phyloP scores from a whole-genome alignment of 495 filamentous ascomycete species.

The Entonaema liquescens region DNA sequence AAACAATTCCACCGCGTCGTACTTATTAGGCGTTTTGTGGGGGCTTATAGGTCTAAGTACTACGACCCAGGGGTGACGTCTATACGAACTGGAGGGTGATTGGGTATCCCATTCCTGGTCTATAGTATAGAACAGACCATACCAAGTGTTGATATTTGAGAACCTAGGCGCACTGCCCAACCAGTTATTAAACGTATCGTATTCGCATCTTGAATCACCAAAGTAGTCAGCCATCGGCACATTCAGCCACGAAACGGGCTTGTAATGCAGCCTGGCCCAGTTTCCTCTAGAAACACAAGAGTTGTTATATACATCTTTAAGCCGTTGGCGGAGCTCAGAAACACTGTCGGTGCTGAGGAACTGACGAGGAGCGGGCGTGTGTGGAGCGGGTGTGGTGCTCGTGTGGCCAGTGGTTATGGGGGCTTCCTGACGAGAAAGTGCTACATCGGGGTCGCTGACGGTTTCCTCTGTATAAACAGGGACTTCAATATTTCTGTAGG shows the following conservation, averaged over 20 bases:
- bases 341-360: not conserved
- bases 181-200: slow-evolving; percentile 50
- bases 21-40: slow-evolving; percentile 22
- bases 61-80: slow-evolving; percentile 54
- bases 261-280: slow-evolving; percentile 40
- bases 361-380: slow-evolving; percentile 2
- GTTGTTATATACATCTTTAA: not conserved
- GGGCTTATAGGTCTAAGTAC: slow-evolving; percentile 50
- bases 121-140: slow-evolving; percentile 59
- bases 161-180: slow-evolving; percentile 38
- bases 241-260: slow-evolving; percentile 52
- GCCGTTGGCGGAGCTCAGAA: slow-evolving; percentile 22
- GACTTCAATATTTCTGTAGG: slow-evolving; percentile 49
- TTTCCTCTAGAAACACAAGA: not conserved
- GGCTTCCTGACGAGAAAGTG: slow-evolving; percentile 5
- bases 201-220: slow-evolving; percentile 40
- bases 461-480: slow-evolving; percentile 52
- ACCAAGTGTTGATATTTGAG: slow-evolving; percentile 45
- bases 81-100: slow-evolving; percentile 18
- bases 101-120: slow-evolving; percentile 48
- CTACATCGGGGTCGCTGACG: slow-evolving; percentile 51
- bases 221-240: slow-evolving; percentile 49
- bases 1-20: slow-evolving; percentile 49
- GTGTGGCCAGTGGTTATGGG: not conserved
- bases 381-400: slow-evolving; percentile 11